Percentiles rank a stretch among this genome's conserved stretches.
Conservation (phyloP, 768 basidiomycete species). For the Brasilioporus rufonigricans region DNA sequence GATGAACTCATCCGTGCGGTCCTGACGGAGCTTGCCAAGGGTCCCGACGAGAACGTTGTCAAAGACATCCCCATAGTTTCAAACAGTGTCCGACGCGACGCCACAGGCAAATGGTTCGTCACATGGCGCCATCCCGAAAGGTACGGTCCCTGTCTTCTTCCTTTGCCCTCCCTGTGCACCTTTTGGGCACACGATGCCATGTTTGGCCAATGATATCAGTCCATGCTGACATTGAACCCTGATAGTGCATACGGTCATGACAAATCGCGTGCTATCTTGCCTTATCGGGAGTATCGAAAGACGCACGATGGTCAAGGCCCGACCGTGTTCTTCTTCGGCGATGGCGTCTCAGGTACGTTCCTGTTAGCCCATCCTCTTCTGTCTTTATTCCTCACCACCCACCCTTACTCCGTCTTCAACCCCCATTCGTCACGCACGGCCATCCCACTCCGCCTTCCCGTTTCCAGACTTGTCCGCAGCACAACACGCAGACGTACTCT, state of each 20-base stretch:
- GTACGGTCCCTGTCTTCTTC: slow-evolving; percentile 44
- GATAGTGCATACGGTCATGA: slow-evolving; percentile 84
- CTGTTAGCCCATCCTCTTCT: not conserved
- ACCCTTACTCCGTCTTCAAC: not conserved
- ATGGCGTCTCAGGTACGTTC: slow-evolving; percentile 86
- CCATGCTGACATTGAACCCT: not conserved
- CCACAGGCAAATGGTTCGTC: slow-evolving; percentile 66
- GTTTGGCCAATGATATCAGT: not conserved
- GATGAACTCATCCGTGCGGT: slow-evolving; percentile 90
- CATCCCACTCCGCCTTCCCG: not conserved
- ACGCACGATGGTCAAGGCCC: slow-evolving; percentile 40
- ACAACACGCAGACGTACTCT: slow-evolving; percentile 88
- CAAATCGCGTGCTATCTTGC: slow-evolving; percentile 92
- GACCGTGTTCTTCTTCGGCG: slow-evolving; percentile 93
- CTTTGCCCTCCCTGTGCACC: not conserved
- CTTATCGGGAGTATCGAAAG: slow-evolving; percentile 57
- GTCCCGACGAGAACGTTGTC: slow-evolving; percentile 51
- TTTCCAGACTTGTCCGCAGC: slow-evolving; percentile 86
- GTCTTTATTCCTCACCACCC: not conserved
- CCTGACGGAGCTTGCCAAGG: slow-evolving; percentile 69
- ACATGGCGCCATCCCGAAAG: slow-evolving; percentile 87
- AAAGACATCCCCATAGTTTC: slow-evolving; percentile 85
- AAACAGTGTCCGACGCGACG: slow-evolving; percentile 80
- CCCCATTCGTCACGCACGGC: not conserved
- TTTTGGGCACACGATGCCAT: not conserved